Evolutionary conservation across 768 basidiomycete species (phyloP), one percentile per base, ranked within the genome.

Genomic region (Tubosaeta sp.): DNA sequence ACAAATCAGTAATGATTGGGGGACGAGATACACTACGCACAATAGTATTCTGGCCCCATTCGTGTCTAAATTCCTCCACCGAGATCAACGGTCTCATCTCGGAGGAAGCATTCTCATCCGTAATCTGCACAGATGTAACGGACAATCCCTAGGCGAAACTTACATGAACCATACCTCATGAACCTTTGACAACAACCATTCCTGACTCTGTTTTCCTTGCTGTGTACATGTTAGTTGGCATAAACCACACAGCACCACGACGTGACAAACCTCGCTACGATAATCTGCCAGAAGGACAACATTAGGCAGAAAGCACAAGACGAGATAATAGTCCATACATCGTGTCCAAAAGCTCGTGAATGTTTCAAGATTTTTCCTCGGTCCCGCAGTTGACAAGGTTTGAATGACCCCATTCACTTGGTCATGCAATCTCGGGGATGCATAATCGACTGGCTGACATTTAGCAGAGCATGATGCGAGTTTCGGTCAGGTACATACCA

Each of bases 31-130:
- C 33, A 34, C 16, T 9, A 66, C 83, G 53, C 64, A 87, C 84
- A 55, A 91, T 83, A 47, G 80, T 79, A 68, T 88, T 85, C 75
- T 97, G 94, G 10, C 85, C 85, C 93, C 92, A 94, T 3, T 81
- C 71, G 66, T 94, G 91, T 45, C 72, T 51, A 60, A 93, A 92
- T 67, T 91, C 91, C 25, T 75, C 71, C 52, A 92, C 68, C 6
- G 78, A 77, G 59, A 95, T 88, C 14, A 67, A 59, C 43, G 77
- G 61, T 42, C 72, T 78, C 45, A 92, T 70, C 31, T 76, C 73
- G 38, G 80, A 65, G 5, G 83, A 77, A 13, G 84, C 88, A 53
- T 73, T 81, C 58, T 84, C 65, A 34, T 70, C 58, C 3, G 90
- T 92, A 54, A 86, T 81, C 88, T 90, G 47, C 57, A 12, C 44